Evolutionary conservation across 2,329 filamentous ascomycete species (phyloP), one percentile per base, ranked within the genome.

Genomic region (Talaromyces rugulosus): DNA sequence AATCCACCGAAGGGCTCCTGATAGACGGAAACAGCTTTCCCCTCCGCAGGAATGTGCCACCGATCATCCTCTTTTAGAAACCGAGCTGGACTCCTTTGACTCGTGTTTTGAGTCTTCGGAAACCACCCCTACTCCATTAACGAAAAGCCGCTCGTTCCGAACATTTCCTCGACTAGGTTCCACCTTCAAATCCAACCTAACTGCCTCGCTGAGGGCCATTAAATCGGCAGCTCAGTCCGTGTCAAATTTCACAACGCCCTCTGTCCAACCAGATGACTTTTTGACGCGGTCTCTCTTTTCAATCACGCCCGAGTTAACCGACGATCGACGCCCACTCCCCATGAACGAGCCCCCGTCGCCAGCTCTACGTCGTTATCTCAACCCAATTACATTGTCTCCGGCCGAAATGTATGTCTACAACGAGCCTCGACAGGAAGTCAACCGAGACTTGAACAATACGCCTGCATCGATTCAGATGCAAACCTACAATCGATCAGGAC

Each of bases 121-220:
- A 44, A 50, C 28, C 9, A 55, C 44, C 11, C 14, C 65, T 66
- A 28, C 54, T 62, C 44, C 44, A 11, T 16, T 47, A 27, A 27
- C n/a, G 44, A 47, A 63, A 59, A 56, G 55, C 71, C 72, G 62
- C 68, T 70, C 42, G 69, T 65, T 63, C 73, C 66, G 63, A 73
- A 63, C 70, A 68, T 66, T 75, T 44, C 78, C 80, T 52, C 80
- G 80, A 59, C 65, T 79, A 4, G 76, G 75, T 57, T 77, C 77
- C 18, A 82, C 80, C 1, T 85, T 88, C 75, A 87, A 84, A 64
- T 88, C 86, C 0, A 88, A 88, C 63, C 75, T 88, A 51, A 88
- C 85, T 0, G 83, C 85, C 2, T 88, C 86, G 0, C 72, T 88
- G 23, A 82, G 85, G 63, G 85, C 83, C 3, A 80, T 88, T 57